Conservation (phyloP, 2,329 filamentous ascomycete species). For the Pseudogymnoascus sp. region DNA sequence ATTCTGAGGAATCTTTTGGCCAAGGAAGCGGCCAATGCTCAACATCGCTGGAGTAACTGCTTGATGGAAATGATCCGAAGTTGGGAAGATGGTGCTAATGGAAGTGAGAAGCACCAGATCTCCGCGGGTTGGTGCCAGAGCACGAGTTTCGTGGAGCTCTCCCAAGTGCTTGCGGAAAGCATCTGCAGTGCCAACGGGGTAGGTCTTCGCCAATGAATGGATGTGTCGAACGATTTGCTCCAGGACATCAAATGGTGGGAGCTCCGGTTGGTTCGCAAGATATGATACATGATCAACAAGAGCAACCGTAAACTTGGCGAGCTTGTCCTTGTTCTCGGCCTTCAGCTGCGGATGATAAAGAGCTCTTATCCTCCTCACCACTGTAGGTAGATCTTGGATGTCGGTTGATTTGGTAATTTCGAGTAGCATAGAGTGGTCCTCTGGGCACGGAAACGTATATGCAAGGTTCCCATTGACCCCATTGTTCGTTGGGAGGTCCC, state of each 20-base stretch:
- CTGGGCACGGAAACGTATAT: constrained; percentile 79
- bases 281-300: constrained; percentile 55
- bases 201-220: constrained; percentile 84
- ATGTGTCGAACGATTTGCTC: constrained; percentile 82
- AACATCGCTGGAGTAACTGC: constrained; percentile 86
- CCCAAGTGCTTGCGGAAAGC: constrained; percentile 68
- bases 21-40: constrained; percentile 74
- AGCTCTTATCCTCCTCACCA: constrained; percentile 82
- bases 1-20: constrained; percentile 59
- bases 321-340: constrained; percentile 74
- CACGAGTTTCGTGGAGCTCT: constrained; percentile 40
- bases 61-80: constrained; percentile 94
- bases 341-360: constrained; percentile 86
- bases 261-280: constrained; percentile 33
- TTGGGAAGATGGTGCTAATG: constrained; percentile 78
- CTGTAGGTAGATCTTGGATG: constrained; percentile 58
- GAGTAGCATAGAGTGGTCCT: constrained; percentile 65
- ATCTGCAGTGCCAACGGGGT: constrained; percentile 66
- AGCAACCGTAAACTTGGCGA: constrained; percentile 56
- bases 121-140: constrained; percentile 49
- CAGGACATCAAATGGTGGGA: constrained; percentile 56
- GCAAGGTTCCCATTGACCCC: constrained; percentile 50
- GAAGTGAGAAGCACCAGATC: constrained; percentile 80
- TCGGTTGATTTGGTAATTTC: constrained; percentile 53
- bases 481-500: constrained; percentile 29